Conservation (phyloP, 75 land plant genomes). For the Gnetum montanum region DNA sequence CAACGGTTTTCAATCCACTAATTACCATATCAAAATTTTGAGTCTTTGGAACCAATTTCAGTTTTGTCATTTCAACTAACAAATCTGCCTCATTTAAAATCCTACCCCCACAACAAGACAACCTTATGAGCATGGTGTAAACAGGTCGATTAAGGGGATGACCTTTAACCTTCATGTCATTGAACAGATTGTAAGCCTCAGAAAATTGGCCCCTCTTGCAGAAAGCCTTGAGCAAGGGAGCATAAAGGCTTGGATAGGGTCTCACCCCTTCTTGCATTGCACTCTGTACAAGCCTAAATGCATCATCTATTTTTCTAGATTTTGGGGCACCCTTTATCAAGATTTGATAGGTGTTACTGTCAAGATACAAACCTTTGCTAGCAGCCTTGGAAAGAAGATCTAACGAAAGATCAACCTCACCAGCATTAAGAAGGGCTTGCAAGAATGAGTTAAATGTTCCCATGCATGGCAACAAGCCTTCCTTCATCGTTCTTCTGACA, state of each 20-base stretch:
- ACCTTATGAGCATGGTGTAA: constrained; percentile 52
- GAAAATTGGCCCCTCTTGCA: constrained; percentile 44
- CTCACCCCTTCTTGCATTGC: constrained; percentile 44
- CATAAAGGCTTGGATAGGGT: constrained; percentile 70
- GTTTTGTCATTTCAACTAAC: constrained; percentile 59
- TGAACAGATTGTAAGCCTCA: constrained; percentile 61
- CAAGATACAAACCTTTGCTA: constrained; percentile 33
- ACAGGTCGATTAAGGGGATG: constrained; percentile 55
- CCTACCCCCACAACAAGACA: constrained; percentile 55
- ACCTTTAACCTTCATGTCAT: constrained; percentile 48
- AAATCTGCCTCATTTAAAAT: constrained; percentile 48
- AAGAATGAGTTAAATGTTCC: constrained; percentile 49
- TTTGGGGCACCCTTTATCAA: constrained; percentile 35
- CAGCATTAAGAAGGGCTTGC: constrained; percentile 29
- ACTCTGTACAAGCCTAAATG: constrained; percentile 33
- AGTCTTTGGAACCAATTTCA: constrained; percentile 32
- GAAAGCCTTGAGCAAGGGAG: constrained; percentile 47
- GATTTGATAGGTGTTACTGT: constrained; percentile 39
- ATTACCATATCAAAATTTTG: constrained; percentile 57
- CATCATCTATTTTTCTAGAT: constrained; percentile 40
- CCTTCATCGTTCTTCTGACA: constrained; percentile 49
- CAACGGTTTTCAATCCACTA: constrained; percentile 55
- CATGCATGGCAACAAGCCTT: constrained; percentile 52
- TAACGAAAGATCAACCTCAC: constrained; percentile 35
- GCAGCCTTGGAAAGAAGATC: constrained; percentile 26